phyloP scores from a whole-genome alignment of 805 yeast species.

The Candida khao-thaluensis region DNA sequence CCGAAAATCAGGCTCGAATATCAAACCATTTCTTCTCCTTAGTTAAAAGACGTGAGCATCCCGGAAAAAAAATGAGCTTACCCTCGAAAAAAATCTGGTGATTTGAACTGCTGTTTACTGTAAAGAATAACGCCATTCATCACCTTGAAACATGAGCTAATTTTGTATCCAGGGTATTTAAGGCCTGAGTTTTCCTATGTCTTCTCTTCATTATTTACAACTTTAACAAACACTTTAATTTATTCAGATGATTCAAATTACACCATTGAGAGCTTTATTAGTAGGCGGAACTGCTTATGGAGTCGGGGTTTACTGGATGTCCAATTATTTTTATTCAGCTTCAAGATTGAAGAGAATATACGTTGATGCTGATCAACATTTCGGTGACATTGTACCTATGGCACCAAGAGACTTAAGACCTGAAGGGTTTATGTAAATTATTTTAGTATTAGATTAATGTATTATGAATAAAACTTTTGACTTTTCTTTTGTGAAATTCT shows the following conservation, averaged over 20 bases:
- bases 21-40: slow-evolving; percentile 1
- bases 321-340: slow-evolving; percentile 27
- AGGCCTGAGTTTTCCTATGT: neutral
- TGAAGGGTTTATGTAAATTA: slow-evolving; percentile 3
- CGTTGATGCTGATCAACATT: slow-evolving; percentile 28
- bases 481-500: too few species aligned
- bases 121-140: neutral
- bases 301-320: slow-evolving; percentile 33
- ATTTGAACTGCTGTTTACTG: slow-evolving; percentile 2
- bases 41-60: neutral
- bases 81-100: slow-evolving; percentile 11
- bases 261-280: slow-evolving; percentile 27
- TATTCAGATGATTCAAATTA: slow-evolving; percentile 13
- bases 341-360: slow-evolving; percentile 31
- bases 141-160: neutral
- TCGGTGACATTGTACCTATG: slow-evolving; percentile 25
- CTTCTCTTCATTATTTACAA: too few species aligned
- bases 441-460: neutral
- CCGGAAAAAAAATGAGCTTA: slow-evolving; percentile 1
- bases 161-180: neutral
- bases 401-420: slow-evolving; percentile 11
- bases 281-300: slow-evolving; percentile 35
- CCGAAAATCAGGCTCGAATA: too few species aligned
- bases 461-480: too few species aligned
- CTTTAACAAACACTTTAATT: neutral